Evolutionary conservation across 1,284 basidiomycete genomes (phyloP), one percentile per base, ranked within the genome.

Genomic region (Inonotus hispidus): DNA sequence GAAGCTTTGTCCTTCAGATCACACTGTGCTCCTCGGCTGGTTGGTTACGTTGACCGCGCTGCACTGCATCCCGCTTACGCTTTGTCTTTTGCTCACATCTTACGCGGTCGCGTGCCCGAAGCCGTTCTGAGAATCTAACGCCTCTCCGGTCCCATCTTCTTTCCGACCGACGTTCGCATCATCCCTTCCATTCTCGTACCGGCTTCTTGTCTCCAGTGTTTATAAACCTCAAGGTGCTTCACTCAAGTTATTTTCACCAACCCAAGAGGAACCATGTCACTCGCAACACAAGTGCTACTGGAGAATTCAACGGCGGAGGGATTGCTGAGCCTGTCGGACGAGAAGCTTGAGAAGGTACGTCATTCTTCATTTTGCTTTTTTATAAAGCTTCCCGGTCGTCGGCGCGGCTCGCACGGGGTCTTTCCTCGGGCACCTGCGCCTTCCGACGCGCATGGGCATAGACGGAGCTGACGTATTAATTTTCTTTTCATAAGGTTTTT

Each of bases 311-410:
- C 14, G 47, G 29, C 49, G 41, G 52, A 53, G 35, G 54, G 50
- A 35, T 35, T 47, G 29, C 37, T 59, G 32, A 8, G 32, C 8
- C 32, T 32, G 3, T 46, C 61, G 16, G 61, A 58, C 47, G 61
- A 62, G 41, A 62, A 62, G 29, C 61, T 62, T 47, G 61, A 62
- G 27, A 45, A 45, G 58, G 61, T 62, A 21, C 39, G 54, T 50
- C 39, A 2, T 45, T 39, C 16, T 54, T 43, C 16, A n/a, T 21
- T 29, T 60, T 55, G 10, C 32, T 45, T 43, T 46, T 45, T 21
- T 47, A n/a, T 11, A 13, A 38, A 23, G 27, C 14, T 11, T 32
- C 35, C 32, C 35, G 29, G 23, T 7, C 19, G 13, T 32, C 14
- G 19, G 38, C 37, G 53, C 41, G 41, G 16, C 19, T 5, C 41